Percentiles rank a stretch among this genome's conserved stretches.
These are phyloP conservation scores for Parietaria judaica DNA, from an alignment of 306 rosid species.

Conservation along the genomic window DNA sequence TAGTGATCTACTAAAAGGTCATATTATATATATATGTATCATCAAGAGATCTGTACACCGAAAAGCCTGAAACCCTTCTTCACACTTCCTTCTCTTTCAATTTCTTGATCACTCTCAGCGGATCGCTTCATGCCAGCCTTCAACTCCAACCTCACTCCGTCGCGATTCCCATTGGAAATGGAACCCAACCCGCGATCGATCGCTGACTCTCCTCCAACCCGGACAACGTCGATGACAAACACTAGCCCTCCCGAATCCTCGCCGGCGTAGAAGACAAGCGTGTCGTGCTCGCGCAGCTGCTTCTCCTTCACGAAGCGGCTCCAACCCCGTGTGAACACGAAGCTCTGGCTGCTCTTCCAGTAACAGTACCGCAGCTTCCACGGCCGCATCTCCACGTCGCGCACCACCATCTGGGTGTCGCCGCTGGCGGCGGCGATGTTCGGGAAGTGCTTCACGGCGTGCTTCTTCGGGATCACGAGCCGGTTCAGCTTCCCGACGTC, in stretches of 20 bases:
- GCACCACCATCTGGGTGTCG: slow-evolving; percentile 29
- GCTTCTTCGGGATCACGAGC: slow-evolving; percentile 29
- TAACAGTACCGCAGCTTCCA: slow-evolving; percentile 63
- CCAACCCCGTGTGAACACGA: slow-evolving; percentile 66
- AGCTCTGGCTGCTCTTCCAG: slow-evolving; percentile 78
- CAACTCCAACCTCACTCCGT: not conserved
- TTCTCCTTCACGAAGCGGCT: slow-evolving; percentile 51
- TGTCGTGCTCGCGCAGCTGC: slow-evolving; percentile 39
- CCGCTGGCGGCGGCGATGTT: slow-evolving; percentile 2
- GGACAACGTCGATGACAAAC: slow-evolving; percentile 30
- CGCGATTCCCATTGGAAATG: not conserved
- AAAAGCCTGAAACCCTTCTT: slow-evolving; percentile 22
- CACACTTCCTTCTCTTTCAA: not conserved
- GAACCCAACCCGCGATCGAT: not conserved
- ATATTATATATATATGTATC: not conserved
- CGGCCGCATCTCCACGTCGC: slow-evolving; percentile 39
- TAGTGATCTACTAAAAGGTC: not conserved
- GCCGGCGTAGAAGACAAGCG: slow-evolving; percentile 38
- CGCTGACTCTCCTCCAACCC: slow-evolving; percentile 1
- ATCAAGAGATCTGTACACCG: slow-evolving; percentile 18
- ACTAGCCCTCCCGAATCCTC: slow-evolving; percentile 9
- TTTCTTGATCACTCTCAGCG: not conserved
- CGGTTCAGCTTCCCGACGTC: slow-evolving; percentile 39
- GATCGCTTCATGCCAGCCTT: slow-evolving; percentile 5
- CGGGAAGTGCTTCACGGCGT: slow-evolving; percentile 23